Percentiles rank a stretch among this genome's conserved stretches.
These are phyloP conservation scores for Elsinoe perseae DNA, from an alignment of 2,329 filamentous ascomycete genomes.

Conservation along the genomic window DNA sequence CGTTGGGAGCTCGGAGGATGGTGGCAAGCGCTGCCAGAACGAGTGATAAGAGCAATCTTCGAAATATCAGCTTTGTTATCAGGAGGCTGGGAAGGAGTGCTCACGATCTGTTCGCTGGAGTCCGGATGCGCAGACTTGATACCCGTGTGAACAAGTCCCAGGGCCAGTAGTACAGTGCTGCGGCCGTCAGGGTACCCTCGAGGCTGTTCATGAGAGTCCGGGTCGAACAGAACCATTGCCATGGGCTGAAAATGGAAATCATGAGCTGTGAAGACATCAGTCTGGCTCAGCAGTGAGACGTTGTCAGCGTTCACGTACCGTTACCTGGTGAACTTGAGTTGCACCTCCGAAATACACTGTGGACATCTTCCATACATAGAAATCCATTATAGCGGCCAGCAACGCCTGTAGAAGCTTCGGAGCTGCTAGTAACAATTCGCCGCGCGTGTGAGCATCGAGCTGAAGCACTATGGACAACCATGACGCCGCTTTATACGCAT, in stretches of 20 bases:
- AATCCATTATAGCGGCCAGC: constrained; percentile 72
- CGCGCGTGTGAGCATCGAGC: constrained; percentile 48
- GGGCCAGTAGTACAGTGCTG: constrained; percentile 76
- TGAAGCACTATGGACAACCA: constrained; percentile 48
- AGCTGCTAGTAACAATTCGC: constrained; percentile 60
- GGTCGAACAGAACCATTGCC: constrained; percentile 95
- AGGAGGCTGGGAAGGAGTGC: background rate
- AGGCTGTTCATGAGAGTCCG: constrained; percentile 90
- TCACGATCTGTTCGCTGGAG: background rate
- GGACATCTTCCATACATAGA: constrained; percentile 79
- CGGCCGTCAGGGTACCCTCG: constrained; percentile 77
- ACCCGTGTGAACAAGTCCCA: constrained; percentile 48
- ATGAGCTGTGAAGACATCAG: constrained; percentile 46
- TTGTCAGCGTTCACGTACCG: constrained; percentile 48
- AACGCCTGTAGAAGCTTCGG: constrained; percentile 71
- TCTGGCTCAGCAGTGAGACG: constrained; percentile 6
- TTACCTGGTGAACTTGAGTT: constrained; percentile 57
- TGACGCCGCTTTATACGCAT: constrained; percentile 59
- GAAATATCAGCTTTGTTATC: constrained; percentile 41
- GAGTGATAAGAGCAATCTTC: constrained; percentile 47
- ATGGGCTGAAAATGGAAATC: constrained; percentile 68
- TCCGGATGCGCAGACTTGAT: background rate
- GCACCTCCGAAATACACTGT: constrained; percentile 61
- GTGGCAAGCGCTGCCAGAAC: constrained; percentile 72
- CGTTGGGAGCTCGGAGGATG: constrained; percentile 80